Evolutionary conservation across 1,139 yeast species (phyloP), one percentile per base, ranked within the genome.

Genomic region (Lodderomyces margitis): DNA sequence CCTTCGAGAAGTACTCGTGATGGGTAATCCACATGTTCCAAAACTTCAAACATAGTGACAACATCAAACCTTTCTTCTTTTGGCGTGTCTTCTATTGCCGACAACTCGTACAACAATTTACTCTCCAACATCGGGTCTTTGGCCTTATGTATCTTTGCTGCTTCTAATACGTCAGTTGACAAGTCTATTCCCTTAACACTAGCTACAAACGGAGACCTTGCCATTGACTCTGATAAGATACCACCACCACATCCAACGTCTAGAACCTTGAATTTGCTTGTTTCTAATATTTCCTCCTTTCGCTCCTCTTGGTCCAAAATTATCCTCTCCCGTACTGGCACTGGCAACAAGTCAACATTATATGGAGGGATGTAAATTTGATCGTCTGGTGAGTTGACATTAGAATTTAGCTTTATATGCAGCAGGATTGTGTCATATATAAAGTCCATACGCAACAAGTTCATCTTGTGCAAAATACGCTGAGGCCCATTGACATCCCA

Each of bases 171-270:
- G 36, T 88, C 95, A 0, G 75, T 70, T 0, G 97, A 86, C 53
- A 92, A 73, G 62, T 92, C 98, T 38, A 92, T 80, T 2, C 96
- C 99, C 41, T 70, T 71, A 3, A 92, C 97, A 4, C 64, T 58
- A 8, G 70, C 63, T 6, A 88, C 80, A 48, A 74, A 78, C 8
- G 78, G 76, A 52, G 87, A 66, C 50, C 99, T 70, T 0, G 96
- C 96, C 59, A 92, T 64, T 1, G 95, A 82, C 58, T 92, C 99
- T 4, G 91, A 70, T 34, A 92, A 68, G 21, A 92, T 83, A 0
- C 99, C 99, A 6, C 98, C 99, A 17, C 99, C 99, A 58, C 98
- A 94, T 0, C 99, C 99, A 42, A 92, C 83, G 58, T 92, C 99
- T 46, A 92, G 66, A 1, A 82, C 91, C 11, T 64, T 62, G 40